Percentiles rank a stretch among this genome's conserved stretches.
Conservation (phyloP, 306 rosid genomes). For the Geum urbanum region DNA sequence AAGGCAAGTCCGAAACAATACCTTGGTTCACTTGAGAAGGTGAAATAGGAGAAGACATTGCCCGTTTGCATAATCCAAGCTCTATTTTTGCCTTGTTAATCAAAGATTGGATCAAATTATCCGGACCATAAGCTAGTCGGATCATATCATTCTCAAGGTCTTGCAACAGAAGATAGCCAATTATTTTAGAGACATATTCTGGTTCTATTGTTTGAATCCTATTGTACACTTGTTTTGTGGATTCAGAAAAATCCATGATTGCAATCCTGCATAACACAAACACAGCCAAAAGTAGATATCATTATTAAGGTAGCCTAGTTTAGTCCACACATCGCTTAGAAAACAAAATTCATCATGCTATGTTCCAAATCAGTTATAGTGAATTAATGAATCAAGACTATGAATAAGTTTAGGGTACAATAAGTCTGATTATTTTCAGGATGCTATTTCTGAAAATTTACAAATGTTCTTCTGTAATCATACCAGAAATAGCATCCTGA, state of each 20-base stretch:
- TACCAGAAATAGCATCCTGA: neutral
- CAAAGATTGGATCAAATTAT: constrained; percentile 29
- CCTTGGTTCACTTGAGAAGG: constrained; percentile 30
- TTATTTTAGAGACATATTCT: constrained; percentile 31
- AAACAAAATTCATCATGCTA: neutral
- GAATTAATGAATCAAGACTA: neutral
- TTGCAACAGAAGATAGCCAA: constrained; percentile 35
- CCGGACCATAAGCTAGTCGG: constrained; percentile 44
- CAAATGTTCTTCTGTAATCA: neutral
- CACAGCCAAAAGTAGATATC: neutral
- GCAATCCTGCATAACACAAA: constrained; percentile 14
- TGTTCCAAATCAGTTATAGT: neutral
- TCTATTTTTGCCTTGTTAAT: constrained; percentile 40
- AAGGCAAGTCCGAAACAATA: constrained; percentile 27
- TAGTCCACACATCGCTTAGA: neutral
- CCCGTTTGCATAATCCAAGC: constrained; percentile 29
- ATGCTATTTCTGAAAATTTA: constrained; percentile 2
- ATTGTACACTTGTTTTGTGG: constrained; percentile 29
- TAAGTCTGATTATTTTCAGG: too few relatives aligned
- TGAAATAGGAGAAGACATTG: constrained; percentile 29
- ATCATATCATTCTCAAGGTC: constrained; percentile 38
- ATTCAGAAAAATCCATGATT: constrained; percentile 34
- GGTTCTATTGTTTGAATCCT: constrained; percentile 41
- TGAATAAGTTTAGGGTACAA: neutral
- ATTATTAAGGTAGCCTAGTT: neutral